These are phyloP conservation scores for Cercospora beticola DNA, from an alignment of 2,329 filamentous ascomycete species.

Conservation along the genomic window DNA sequence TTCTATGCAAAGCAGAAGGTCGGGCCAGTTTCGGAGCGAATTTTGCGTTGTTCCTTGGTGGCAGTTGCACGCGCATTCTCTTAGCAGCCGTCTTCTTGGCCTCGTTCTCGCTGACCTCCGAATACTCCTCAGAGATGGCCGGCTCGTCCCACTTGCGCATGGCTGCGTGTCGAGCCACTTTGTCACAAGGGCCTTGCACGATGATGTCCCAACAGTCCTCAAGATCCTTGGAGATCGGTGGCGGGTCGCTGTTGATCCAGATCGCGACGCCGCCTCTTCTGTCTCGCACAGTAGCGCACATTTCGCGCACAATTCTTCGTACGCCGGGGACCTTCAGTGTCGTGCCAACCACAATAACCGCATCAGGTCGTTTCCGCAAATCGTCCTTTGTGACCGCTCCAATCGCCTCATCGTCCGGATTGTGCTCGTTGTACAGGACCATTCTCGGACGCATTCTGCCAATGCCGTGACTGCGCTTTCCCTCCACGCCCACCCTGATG, in stretches of 20 bases:
- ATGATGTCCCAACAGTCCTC: conserved; percentile 93
- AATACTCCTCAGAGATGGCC: conserved; percentile 39
- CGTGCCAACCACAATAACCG: conserved; percentile 90
- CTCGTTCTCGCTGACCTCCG: conserved; percentile 50
- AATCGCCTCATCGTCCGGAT: conserved; percentile 95
- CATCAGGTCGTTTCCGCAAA: conserved; percentile 80
- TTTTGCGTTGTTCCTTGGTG: conserved; percentile 13
- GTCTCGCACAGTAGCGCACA: conserved; percentile 82
- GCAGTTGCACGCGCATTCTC: conserved; percentile 28
- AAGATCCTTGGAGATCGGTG: conserved; percentile 78
- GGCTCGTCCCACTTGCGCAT: conserved; percentile 59
- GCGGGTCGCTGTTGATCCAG: conserved; percentile 90
- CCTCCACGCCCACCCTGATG: conserved; percentile 70
- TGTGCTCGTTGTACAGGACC: conserved; percentile 95
- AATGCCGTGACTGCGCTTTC: conserved; percentile 90
- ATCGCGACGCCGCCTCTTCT: conserved; percentile 74
- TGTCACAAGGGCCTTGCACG: conserved; percentile 82
- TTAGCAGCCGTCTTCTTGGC: conserved; percentile 41
- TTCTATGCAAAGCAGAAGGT: conserved; percentile 28
- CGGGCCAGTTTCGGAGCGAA: conserved; percentile 22
- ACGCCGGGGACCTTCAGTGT: conserved; percentile 94
- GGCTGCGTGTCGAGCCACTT: conserved; percentile 72
- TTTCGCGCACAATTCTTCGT: conserved; percentile 81
- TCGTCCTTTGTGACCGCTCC: conserved; percentile 86
- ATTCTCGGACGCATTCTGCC: conserved; percentile 87